Evolutionary conservation across 345 rosid genomes (phyloP).

Genomic region (Camelina laxa): DNA sequence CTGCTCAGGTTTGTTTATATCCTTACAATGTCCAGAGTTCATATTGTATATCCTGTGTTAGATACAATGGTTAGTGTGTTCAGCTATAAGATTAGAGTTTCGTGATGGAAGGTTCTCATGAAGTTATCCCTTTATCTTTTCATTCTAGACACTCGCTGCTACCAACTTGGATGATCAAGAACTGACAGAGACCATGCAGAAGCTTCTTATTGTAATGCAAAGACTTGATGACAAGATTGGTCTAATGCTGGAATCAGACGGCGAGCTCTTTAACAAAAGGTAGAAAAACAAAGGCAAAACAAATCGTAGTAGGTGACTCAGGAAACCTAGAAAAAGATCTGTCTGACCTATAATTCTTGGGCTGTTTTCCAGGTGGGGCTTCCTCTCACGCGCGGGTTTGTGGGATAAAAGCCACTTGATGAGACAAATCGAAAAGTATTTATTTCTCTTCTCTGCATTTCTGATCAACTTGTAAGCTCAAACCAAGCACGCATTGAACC

Average conservation of each 20-base stretch:
- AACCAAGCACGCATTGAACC: constrained; percentile 11
- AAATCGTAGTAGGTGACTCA: neutral
- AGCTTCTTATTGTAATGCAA: constrained; percentile 94
- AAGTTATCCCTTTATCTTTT: constrained; percentile 16
- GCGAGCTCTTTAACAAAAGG: constrained; percentile 91
- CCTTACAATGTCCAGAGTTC: constrained; percentile 18
- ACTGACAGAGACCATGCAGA: constrained; percentile 88
- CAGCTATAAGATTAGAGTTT: neutral
- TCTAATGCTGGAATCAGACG: constrained; percentile 84
- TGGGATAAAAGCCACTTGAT: constrained; percentile 99
- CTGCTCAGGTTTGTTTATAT: constrained; percentile 78
- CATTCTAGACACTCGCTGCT: constrained; percentile 81
- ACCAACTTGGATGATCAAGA: constrained; percentile 86
- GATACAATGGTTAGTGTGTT: neutral
- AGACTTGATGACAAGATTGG: constrained; percentile 87
- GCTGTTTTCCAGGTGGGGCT: constrained; percentile 76
- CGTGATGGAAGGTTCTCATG: constrained; percentile 3
- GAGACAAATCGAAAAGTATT: constrained; percentile 92
- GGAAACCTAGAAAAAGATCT: neutral
- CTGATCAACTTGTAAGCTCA: constrained; percentile 3
- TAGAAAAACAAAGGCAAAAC: constrained; percentile 1
- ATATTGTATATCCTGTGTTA: neutral
- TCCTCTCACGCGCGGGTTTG: constrained; percentile 87
- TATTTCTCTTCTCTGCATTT: constrained; percentile 16
- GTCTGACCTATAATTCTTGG: constrained; percentile 16